Conservation (phyloP, 1,284 basidiomycete species). For the Salmacisia buchloeana region DNA sequence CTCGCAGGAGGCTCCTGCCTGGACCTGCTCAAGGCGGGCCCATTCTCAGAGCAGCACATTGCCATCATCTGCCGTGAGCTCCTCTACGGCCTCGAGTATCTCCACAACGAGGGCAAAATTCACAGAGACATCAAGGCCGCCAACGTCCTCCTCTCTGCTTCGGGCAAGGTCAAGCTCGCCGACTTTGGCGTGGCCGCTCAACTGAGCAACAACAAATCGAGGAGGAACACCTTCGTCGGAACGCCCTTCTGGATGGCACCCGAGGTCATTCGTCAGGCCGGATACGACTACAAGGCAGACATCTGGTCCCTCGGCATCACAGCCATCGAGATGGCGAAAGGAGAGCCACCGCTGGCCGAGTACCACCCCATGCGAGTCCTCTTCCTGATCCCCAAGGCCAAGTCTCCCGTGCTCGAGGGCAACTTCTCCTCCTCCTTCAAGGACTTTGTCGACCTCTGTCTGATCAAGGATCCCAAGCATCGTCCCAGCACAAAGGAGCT, state of each 20-base stretch:
- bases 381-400: constrained; percentile 59
- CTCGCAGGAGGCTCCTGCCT: constrained; percentile 96
- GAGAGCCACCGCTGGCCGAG: constrained; percentile 54
- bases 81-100: constrained; percentile 85
- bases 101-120: constrained; percentile 89
- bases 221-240: constrained; percentile 82
- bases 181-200: constrained; percentile 95
- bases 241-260: constrained; percentile 99
- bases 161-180: constrained; percentile 90
- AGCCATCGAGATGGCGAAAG: constrained; percentile 54
- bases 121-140: constrained; percentile 99
- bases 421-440: constrained; percentile 74
- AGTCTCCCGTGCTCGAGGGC: constrained; percentile 83
- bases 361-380: constrained; percentile 55
- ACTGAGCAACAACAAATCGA: constrained; percentile 67
- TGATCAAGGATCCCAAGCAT: constrained; percentile 86
- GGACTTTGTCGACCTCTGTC: constrained; percentile 81
- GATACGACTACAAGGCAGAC: constrained; percentile 56
- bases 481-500: constrained; percentile 85
- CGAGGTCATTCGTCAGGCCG: constrained; percentile 92
- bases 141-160: constrained; percentile 82
- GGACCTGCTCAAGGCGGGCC: constrained; percentile 83
- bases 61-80: constrained; percentile 90
- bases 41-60: constrained; percentile 85
- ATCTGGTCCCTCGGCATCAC: constrained; percentile 54